These are phyloP conservation scores for Lachancea thermotolerans DNA, from an alignment of 805 yeast genomes.

Conservation along the genomic window DNA sequence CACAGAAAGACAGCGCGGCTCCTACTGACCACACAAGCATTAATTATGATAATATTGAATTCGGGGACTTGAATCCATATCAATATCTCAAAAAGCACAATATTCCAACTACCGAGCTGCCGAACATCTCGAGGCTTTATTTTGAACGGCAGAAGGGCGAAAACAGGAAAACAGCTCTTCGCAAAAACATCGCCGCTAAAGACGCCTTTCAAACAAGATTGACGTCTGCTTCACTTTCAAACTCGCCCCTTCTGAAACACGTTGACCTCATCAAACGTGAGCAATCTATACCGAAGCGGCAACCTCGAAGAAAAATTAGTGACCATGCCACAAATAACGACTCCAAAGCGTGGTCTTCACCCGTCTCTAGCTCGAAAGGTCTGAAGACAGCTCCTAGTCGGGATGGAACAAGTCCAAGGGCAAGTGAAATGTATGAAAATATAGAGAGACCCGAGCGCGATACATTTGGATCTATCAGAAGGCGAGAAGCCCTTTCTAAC, in stretches of 20 bases:
- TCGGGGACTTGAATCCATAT: conserved; percentile 36
- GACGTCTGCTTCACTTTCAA: conserved; percentile 1
- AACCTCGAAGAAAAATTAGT: conserved; percentile 10
- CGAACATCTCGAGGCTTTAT: conserved; percentile 32
- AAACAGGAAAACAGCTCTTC: conserved; percentile 27
- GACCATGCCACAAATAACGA: conserved; percentile 4
- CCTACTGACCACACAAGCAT: background rate
- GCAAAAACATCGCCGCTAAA: conserved; percentile 14
- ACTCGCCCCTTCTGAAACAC: background rate
- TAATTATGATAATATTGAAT: conserved; percentile 21
- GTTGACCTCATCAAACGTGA: conserved; percentile 1
- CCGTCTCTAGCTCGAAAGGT: conserved; percentile 3
- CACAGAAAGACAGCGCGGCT: background rate
- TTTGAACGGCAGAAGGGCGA: conserved; percentile 34
- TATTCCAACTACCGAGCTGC: conserved; percentile 33
- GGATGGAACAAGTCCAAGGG: background rate
- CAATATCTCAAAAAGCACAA: conserved; percentile 34
- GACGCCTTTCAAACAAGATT: conserved; percentile 7
- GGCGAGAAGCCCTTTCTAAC: conserved; percentile 26
- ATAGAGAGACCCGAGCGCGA: conserved; percentile 1
- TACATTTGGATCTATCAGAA: conserved; percentile 7
- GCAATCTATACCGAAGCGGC: conserved; percentile 1
- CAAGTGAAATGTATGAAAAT: conserved; percentile 3
- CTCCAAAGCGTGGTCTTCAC: conserved; percentile 13
- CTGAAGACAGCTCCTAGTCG: background rate